These are phyloP conservation scores for Aegilops umbellulata DNA, from an alignment of 176 grass and related monocot species.

Conservation along the genomic window DNA sequence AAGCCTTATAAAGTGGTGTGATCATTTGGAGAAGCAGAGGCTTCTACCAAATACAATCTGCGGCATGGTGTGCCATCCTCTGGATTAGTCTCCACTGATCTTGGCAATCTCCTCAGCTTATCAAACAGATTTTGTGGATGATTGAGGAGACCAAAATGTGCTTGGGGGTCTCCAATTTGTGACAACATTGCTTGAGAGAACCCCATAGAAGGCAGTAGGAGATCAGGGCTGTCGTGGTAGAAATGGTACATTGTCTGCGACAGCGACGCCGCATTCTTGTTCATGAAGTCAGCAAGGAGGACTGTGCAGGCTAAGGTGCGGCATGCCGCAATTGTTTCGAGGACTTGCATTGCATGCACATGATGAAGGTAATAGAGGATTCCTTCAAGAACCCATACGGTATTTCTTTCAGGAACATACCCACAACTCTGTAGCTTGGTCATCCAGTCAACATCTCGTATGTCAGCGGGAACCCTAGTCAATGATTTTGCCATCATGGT, in stretches of 20 bases:
- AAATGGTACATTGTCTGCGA: constrained; percentile 79
- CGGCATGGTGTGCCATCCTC: constrained; percentile 82
- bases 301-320: constrained; percentile 26
- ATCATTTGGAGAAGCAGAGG: constrained; percentile 48
- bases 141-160: constrained; percentile 79
- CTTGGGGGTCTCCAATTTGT: constrained; percentile 86
- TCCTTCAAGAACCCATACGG: constrained; percentile 94
- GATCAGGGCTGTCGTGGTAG: constrained; percentile 86
- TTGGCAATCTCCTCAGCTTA: constrained; percentile 80
- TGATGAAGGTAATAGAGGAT: constrained; percentile 88
- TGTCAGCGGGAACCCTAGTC: constrained; percentile 61
- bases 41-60: constrained; percentile 86
- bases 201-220: constrained; percentile 70
- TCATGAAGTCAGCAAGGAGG: constrained; percentile 92
- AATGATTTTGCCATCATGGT: constrained; percentile 52
- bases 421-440: constrained; percentile 68
- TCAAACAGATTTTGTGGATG: constrained; percentile 92
- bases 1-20: constrained; percentile 34
- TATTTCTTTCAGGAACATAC: constrained; percentile 66
- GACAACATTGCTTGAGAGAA: constrained; percentile 67
- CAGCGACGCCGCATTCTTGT: constrained; percentile 63
- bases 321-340: constrained; percentile 55
- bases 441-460: constrained; percentile 68
- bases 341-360: constrained; percentile 73
- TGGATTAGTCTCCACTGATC: constrained; percentile 69